A percentile compares a stretch with the other conserved stretches of the same genome.
phyloP scores from a whole-genome alignment of 129 eudicot species.

The Ambrosia trifida region DNA sequence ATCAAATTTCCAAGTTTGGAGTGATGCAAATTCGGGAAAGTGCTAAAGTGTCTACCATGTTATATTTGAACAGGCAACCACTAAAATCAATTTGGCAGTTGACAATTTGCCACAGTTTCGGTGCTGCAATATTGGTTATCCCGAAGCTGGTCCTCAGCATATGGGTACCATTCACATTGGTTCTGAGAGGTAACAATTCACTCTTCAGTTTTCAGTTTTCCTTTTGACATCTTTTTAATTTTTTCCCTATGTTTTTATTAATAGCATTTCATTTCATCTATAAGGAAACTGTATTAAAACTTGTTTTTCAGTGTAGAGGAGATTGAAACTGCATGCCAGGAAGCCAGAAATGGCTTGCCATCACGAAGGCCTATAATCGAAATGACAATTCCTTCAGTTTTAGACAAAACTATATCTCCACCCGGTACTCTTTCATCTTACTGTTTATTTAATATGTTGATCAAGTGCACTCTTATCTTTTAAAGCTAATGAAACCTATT shows the following conservation, averaged over 20 bases:
- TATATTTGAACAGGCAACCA: constrained; percentile 66
- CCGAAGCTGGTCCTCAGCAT: constrained; percentile 89
- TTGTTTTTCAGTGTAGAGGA: constrained; percentile 67
- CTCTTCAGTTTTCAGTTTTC: background rate
- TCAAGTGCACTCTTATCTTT: constrained; percentile 2
- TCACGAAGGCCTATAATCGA: constrained; percentile 92
- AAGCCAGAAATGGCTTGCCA: constrained; percentile 74
- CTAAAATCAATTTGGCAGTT: constrained; percentile 95
- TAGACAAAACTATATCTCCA: constrained; percentile 92
- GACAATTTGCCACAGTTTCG: constrained; percentile 68
- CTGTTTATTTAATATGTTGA: background rate
- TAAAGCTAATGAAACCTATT: constrained; percentile 14
- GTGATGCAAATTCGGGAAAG: constrained; percentile 1
- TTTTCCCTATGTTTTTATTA: background rate
- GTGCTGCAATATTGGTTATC: constrained; percentile 64
- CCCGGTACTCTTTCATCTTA: constrained; percentile 51
- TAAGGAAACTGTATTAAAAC: background rate
- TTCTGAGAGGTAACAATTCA: constrained; percentile 61
- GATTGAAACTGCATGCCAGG: constrained; percentile 81
- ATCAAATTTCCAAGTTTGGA: constrained; percentile 7
- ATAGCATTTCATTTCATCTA: background rate
- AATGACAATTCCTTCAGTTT: constrained; percentile 96
- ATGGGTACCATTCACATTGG: constrained; percentile 97
- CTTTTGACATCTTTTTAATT: background rate
- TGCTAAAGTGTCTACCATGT: constrained; percentile 26